Evolutionary conservation across 169 alveolate genomes (phyloP).

Genomic region (Perkinsus marinus): DNA sequence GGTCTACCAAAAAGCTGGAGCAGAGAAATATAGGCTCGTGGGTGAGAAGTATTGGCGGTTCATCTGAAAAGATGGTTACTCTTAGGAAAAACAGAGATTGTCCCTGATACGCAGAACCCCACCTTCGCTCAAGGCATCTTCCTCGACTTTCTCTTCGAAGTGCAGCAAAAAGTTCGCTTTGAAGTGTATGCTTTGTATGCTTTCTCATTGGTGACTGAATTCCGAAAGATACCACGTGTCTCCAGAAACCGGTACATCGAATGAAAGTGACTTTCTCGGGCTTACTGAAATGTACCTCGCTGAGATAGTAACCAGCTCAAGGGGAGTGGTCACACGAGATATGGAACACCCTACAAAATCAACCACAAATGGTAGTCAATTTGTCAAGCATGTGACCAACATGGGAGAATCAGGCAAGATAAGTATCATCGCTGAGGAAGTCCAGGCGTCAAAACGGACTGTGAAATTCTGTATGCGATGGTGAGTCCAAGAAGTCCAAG

Average conservation of each 20-base stretch:
- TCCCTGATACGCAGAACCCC: neutral
- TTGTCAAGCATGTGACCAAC: neutral
- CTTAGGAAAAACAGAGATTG: neutral
- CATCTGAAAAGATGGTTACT: neutral
- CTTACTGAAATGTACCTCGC: neutral
- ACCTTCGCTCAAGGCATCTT: neutral
- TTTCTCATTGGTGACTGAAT: neutral
- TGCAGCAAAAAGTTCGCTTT: neutral
- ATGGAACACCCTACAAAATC: neutral
- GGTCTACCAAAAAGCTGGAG: neutral
- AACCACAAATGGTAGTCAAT: neutral
- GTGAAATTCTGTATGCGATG: neutral
- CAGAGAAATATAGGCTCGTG: neutral
- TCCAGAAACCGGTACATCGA: neutral
- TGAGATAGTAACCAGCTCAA: neutral
- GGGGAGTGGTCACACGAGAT: neutral
- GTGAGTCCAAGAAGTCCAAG: neutral
- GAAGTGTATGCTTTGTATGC: neutral
- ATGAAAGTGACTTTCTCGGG: neutral
- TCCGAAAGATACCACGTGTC: neutral
- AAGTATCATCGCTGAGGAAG: neutral
- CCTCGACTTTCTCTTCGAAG: neutral
- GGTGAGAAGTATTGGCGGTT: neutral
- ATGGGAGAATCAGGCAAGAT: neutral
- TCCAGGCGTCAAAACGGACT: neutral